Conservation (phyloP, 2,329 filamentous ascomycete genomes). For the Mycogone perniciosa region DNA sequence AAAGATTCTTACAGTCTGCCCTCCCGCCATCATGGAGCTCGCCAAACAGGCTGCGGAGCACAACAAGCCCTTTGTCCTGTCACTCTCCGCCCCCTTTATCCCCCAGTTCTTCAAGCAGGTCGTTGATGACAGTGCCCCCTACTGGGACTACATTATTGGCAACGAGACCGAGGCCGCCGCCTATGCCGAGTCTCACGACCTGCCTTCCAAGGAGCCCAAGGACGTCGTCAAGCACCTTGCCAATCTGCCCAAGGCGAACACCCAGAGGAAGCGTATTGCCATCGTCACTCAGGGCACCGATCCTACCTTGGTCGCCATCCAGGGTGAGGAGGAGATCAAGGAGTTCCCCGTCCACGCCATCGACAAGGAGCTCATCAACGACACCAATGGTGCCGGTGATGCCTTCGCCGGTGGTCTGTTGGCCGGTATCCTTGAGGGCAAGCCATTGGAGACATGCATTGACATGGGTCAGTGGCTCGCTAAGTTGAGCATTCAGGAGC, state of each 20-base stretch:
- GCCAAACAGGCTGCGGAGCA: slow-evolving; percentile 82
- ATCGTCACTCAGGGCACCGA: slow-evolving; percentile 94
- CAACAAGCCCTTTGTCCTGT: slow-evolving; percentile 89
- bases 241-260: slow-evolving; percentile 87
- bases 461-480: slow-evolving; percentile 98
- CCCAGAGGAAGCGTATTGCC: slow-evolving; percentile 72
- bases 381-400: slow-evolving; percentile 95
- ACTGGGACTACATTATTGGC: slow-evolving; percentile 94
- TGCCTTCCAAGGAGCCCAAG: slow-evolving; percentile 69
- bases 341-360: slow-evolving; percentile 79
- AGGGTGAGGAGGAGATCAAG: slow-evolving; percentile 63
- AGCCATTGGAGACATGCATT: slow-evolving; percentile 68
- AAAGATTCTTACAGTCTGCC: slow-evolving; percentile 56
- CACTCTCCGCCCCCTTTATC: slow-evolving; percentile 93
- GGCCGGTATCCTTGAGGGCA: slow-evolving; percentile 81
- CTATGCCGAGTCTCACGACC: slow-evolving; percentile 75
- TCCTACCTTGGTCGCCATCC: slow-evolving; percentile 77
- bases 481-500: slow-evolving; percentile 85
- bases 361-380: slow-evolving; percentile 70
- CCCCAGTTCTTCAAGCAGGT: slow-evolving; percentile 96
- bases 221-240: slow-evolving; percentile 83
- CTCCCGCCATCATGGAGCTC: slow-evolving; percentile 81
- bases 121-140: slow-evolving; percentile 76
- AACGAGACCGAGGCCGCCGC: slow-evolving; percentile 93
- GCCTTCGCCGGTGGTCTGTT: slow-evolving; percentile 93